Evolutionary conservation across 169 alveolate genomes (phyloP), one percentile per base, ranked within the genome.

Genomic region (Cryptosporidium viatorum): DNA sequence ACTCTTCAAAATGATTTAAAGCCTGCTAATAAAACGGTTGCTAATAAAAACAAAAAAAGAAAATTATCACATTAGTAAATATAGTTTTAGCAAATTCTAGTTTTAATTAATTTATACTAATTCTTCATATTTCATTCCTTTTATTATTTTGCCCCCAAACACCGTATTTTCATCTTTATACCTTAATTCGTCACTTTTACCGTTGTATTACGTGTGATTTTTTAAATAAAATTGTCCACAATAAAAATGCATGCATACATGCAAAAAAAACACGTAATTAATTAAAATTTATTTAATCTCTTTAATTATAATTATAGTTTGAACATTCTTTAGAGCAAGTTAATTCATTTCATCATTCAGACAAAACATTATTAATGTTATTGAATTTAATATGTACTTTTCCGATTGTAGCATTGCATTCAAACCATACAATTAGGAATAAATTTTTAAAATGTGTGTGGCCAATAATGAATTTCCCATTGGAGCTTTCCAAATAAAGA

Each of bases 401-500:
- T 35, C 89, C 89, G 10, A 80, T 80, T 6, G 80, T 5, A 23
- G 89, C 70, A 23, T 39, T 67, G 21, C 6, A 35, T n/a, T 80
- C 89, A 29, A 80, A 80, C 71, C 74, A 80, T 37, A 80, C 70
- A 41, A 80, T 48, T 26, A 80, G 69, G 10, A 26, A 62, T 7
- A 80, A 51, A 29, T 65, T 65, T 33, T 80, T 65, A 12, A 26
- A 12, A 7, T 62, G 31, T 0, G 35, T 43, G 23, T 29, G 60
- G 1, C 89, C 89, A 29, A 80, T 59, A 6, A 80, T 80, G n/a
- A 80, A 80, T 65, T 80, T 80, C 29, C 89, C 89, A 26, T 80
- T 80, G 8, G 45, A 41, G 2, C 70, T 62, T 62, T 80, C 89
- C 12, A 80, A 29, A 48, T 80, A 80, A 5, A 80, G 52, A 33